phyloP scores from a whole-genome alignment of 2,329 filamentous ascomycete species.

The Alternaria longipes region DNA sequence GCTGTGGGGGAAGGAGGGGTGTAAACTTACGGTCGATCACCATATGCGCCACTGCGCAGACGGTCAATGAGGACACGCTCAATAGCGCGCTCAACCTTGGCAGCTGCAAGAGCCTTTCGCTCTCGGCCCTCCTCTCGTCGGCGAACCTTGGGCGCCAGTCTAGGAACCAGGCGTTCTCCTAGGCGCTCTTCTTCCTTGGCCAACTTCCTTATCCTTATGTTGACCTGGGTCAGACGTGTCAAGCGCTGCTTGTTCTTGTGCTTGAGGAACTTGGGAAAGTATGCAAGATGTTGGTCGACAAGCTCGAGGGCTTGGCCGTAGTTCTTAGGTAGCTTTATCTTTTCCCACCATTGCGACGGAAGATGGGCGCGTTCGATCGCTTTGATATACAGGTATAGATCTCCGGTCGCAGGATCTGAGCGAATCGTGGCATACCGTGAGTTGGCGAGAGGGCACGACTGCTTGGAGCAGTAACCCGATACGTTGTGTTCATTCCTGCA shows the following conservation, averaged over 20 bases:
- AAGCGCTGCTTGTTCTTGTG: constrained; percentile 98
- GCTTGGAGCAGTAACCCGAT: constrained; percentile 40
- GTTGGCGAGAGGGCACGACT: constrained; percentile 91
- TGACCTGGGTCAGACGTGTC: constrained; percentile 90
- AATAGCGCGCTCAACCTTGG: constrained; percentile 95
- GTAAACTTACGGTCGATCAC: constrained; percentile 73
- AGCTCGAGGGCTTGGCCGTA: constrained; percentile 89
- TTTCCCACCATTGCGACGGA: constrained; percentile 93
- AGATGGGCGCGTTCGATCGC: constrained; percentile 74
- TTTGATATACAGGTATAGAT: constrained; percentile 96
- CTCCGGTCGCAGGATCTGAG: constrained; percentile 79
- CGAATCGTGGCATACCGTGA: constrained; percentile 92
- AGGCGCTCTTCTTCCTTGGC: constrained; percentile 89
- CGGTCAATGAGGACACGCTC: constrained; percentile 94
- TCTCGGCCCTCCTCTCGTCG: constrained; percentile 59
- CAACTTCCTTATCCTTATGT: constrained; percentile 77
- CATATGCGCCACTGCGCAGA: constrained; percentile 90
- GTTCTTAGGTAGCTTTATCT: constrained; percentile 87
- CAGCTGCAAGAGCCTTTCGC: constrained; percentile 64
- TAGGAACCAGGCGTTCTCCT: constrained; percentile 87
- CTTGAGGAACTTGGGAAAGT: constrained; percentile 92
- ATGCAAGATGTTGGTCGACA: constrained; percentile 69
- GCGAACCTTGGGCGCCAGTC: constrained; percentile 87
- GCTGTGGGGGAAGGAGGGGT: neutral
- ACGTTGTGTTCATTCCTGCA: constrained; percentile 85